Evolutionary conservation across 495 filamentous ascomycete species (phyloP), one percentile per base, ranked within the genome.

Genomic region (Podospora bellae-mahoneyi): DNA sequence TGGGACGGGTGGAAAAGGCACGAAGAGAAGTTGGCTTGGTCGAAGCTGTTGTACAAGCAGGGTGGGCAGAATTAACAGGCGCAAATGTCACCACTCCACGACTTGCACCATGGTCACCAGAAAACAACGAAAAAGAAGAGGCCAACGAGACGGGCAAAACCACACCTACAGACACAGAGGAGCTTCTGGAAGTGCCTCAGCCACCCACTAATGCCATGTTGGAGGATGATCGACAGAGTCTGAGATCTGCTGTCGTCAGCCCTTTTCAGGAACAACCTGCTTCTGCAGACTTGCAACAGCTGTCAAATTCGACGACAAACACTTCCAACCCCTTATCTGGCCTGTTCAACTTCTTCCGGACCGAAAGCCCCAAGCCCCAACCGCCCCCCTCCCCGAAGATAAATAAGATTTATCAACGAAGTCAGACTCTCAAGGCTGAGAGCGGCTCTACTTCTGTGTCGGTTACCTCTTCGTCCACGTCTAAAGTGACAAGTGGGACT

Each of bases 1-100:
- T 99, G 7, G 94, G 90, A 26, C 88, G 92, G 27, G 95, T 98
- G 5, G 92, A 98, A 71, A 99, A 99, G 77, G 94, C 95, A 9
- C 84, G 96, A 56, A 84, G 96, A 77, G 95, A 94, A 73, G 97
- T 92, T 70, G 92, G 93, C 6, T 80, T 97, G 4, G 90, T 99
- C 55, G 94, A 94, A 30, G 96, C 93, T 1, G 89, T 97, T 73
- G 92, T 93, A 32, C 91, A 88, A 66, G 97, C 93, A 87, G 94
- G 96, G 0, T 98, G 93, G 92, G 92, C 91, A 15, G 94, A 99
- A 75, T 77, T 99, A 61, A 98, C 92, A 0, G 93, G 93, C 6
- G 87, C 91, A 57, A 95, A 69, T 77, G 81, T 74, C 18, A 79
- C 76, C 13, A 75, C 74, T 34, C 79, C 75, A 53, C 75, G 76